Evolutionary conservation across 208 protist species (phyloP).

Genomic region (Acanthamoeba lenticulata): DNA sequence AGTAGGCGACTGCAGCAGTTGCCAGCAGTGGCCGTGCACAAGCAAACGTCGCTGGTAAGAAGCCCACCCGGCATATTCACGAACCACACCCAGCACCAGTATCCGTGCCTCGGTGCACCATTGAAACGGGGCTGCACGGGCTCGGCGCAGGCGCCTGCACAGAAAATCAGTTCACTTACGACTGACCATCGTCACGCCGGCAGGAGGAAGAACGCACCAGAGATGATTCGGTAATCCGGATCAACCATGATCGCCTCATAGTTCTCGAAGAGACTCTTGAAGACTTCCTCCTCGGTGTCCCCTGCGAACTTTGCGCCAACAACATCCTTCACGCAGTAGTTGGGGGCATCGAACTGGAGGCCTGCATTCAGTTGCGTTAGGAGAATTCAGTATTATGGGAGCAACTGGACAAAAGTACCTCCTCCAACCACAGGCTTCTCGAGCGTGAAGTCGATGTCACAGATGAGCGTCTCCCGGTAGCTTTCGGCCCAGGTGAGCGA

Average conservation of each 20-base stretch:
- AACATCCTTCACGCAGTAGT: neutral
- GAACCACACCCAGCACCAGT: neutral
- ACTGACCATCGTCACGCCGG: neutral
- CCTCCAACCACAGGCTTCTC: no score
- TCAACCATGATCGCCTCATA: neutral
- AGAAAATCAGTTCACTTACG: neutral
- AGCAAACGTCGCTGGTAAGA: neutral
- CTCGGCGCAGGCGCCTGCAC: neutral
- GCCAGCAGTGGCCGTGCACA: neutral
- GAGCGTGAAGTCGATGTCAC: slow-evolving; percentile 1
- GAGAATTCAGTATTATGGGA: neutral
- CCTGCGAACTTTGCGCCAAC: neutral
- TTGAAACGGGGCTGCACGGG: neutral
- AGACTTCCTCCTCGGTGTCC: neutral
- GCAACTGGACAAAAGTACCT: neutral
- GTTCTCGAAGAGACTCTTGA: neutral
- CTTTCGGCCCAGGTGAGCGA: neutral
- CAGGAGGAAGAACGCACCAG: neutral
- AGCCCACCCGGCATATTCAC: neutral
- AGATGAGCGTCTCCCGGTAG: neutral
- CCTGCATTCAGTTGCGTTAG: no score
- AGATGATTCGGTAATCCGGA: neutral
- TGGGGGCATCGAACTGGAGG: neutral
- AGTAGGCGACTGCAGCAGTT: neutral
- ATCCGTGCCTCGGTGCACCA: neutral